Conservation (phyloP, 2,329 filamentous ascomycete species). For the Paecilomyces sp. region DNA sequence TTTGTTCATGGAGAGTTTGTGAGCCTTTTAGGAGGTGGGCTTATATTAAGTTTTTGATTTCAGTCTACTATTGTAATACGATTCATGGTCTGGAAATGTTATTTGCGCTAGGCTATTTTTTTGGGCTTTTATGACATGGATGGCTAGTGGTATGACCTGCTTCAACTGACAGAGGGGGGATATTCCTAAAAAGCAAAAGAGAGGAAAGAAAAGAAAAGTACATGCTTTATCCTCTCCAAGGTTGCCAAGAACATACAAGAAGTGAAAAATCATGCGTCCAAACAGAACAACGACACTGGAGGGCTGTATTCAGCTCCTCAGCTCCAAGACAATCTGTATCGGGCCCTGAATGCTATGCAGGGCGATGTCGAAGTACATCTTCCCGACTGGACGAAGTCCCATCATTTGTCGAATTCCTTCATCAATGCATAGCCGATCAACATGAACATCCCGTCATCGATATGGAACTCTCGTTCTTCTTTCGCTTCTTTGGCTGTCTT, state of each 20-base stretch:
- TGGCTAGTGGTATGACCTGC: neutral
- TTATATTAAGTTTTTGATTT: too few relatives aligned
- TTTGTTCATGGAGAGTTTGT: too few relatives aligned
- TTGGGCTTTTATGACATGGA: neutral
- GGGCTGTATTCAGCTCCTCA: neutral
- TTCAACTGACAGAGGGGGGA: neutral
- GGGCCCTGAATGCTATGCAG: neutral
- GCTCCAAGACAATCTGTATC: neutral
- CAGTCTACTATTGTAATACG: too few relatives aligned
- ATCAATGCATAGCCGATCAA: conserved; percentile 9
- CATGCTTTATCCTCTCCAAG: neutral
- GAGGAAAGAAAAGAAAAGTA: neutral
- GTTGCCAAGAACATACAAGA: neutral
- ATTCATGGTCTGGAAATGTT: too few relatives aligned
- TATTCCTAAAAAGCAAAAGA: too few relatives aligned
- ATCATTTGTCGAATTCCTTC: conserved; percentile 9
- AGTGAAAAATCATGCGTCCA: neutral
- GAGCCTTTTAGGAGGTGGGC: too few relatives aligned
- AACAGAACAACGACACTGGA: neutral
- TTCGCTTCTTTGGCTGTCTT: conserved; percentile 1
- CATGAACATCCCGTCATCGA: conserved; percentile 7
- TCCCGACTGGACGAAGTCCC: neutral
- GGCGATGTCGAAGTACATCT: neutral
- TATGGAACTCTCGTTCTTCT: neutral
- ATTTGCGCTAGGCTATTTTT: too few relatives aligned